Conservation (phyloP, 1,284 basidiomycete species). For the Sporisorium reilianum region DNA sequence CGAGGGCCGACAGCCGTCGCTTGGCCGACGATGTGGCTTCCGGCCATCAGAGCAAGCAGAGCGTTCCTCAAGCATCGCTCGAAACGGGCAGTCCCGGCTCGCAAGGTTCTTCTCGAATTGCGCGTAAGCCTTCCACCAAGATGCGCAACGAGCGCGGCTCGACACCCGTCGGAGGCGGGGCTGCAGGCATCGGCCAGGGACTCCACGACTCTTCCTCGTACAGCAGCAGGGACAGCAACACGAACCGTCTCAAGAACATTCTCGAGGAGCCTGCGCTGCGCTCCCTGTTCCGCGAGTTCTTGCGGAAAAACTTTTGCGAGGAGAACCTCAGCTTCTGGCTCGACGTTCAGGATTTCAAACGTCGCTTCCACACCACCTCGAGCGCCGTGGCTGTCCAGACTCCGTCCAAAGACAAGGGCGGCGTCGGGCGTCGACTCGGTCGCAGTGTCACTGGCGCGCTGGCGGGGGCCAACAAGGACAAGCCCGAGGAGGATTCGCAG, state of each 20-base stretch:
- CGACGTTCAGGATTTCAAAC: slow-evolving; percentile 96
- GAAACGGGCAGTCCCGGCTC: slow-evolving; percentile 37
- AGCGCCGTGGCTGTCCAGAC: slow-evolving; percentile 79
- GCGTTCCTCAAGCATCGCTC: slow-evolving; percentile 6
- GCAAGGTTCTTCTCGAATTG: slow-evolving; percentile 77
- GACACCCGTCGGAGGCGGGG: slow-evolving; percentile 1
- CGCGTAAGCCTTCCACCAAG: slow-evolving; percentile 81
- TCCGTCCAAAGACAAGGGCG: slow-evolving; percentile 26
- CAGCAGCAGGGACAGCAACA: slow-evolving; percentile 78
- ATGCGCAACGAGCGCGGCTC: slow-evolving; percentile 71
- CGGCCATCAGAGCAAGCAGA: slow-evolving; percentile 3
- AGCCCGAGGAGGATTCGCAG: slow-evolving; percentile 32
- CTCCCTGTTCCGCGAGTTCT: slow-evolving; percentile 90
- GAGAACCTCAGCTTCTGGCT: slow-evolving; percentile 98
- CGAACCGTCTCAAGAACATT: slow-evolving; percentile 89
- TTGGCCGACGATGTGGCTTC: slow-evolving; percentile 15
- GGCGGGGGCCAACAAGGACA: slow-evolving; percentile 65
- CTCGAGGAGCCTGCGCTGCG: slow-evolving; percentile 92
- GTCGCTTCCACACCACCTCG: slow-evolving; percentile 93
- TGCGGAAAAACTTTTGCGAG: slow-evolving; percentile 94
- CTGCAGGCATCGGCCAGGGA: slow-evolving; percentile 35
- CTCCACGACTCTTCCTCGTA: slow-evolving; percentile 56
- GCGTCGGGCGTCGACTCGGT: slow-evolving; percentile 75
- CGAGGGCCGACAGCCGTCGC: slow-evolving; percentile 17
- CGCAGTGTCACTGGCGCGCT: slow-evolving; percentile 68